phyloP scores from a whole-genome alignment of 192 early-diverging fungal species.

The Geranomyces variabilis region DNA sequence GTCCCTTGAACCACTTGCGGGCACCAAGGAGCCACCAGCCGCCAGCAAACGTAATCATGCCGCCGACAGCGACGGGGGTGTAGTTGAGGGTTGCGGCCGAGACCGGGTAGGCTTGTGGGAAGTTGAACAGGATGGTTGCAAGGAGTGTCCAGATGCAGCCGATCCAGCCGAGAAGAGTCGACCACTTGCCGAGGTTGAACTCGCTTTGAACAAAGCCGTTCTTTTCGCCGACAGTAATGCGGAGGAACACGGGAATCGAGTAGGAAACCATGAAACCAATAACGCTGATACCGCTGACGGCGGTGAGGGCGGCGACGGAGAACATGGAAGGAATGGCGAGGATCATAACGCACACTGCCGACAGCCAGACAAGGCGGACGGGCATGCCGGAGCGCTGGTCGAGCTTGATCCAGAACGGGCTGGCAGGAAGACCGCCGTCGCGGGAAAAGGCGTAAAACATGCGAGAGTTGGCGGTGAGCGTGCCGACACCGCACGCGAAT shows the following conservation, averaged over 20 bases:
- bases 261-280: slow-evolving; percentile 52
- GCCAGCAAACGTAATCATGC: slow-evolving; percentile 35
- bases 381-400: slow-evolving; percentile 47
- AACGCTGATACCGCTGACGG: slow-evolving; percentile 38
- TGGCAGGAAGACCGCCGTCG: slow-evolving; percentile 52
- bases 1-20: slow-evolving; percentile 48
- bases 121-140: slow-evolving; percentile 43
- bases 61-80: slow-evolving; percentile 40
- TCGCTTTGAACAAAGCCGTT: slow-evolving; percentile 40
- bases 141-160: slow-evolving; percentile 45
- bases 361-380: slow-evolving; percentile 49
- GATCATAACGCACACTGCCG: slow-evolving; percentile 39
- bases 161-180: slow-evolving; percentile 39
- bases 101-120: slow-evolving; percentile 33
- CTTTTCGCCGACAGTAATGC: slow-evolving; percentile 43
- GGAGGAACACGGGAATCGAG: slow-evolving; percentile 50
- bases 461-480: slow-evolving; percentile 50
- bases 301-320: slow-evolving; percentile 44
- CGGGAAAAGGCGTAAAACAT: slow-evolving; percentile 60
- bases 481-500: slow-evolving; percentile 44
- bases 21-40: slow-evolving; percentile 42
- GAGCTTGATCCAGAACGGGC: slow-evolving; percentile 39
- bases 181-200: slow-evolving; percentile 50
- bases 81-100: slow-evolving; percentile 43
- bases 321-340: slow-evolving; percentile 48